Evolutionary conservation across 2,329 filamentous ascomycete species (phyloP).

Genomic region (Chaetomium olivaceum): DNA sequence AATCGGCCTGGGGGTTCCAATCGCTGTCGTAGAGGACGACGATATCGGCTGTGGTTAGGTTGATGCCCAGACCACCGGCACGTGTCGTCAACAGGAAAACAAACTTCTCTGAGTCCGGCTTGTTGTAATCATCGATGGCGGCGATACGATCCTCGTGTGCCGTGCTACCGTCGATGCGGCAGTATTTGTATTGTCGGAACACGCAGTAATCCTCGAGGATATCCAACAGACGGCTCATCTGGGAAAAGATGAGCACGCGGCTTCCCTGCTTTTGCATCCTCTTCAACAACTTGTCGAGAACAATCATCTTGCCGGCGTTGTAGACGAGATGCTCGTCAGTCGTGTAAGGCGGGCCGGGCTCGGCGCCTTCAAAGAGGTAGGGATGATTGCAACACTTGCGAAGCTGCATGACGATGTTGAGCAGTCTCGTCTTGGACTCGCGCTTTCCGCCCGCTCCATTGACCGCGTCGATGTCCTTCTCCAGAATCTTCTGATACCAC

Average conservation of each 20-base stretch:
- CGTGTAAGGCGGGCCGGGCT: constrained; percentile 95
- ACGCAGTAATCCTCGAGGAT: constrained; percentile 98
- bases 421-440: constrained; percentile 92
- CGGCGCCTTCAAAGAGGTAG: constrained; percentile 95
- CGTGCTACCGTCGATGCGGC: constrained; percentile 93
- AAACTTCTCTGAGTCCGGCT: constrained; percentile 91
- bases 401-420: constrained; percentile 99
- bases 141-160: constrained; percentile 97
- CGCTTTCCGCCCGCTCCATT: constrained; percentile 95
- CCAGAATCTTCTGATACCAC: constrained; percentile 98
- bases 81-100: constrained; percentile 93
- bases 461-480: constrained; percentile 98
- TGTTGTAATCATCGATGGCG: constrained; percentile 98
- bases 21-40: constrained; percentile 97
- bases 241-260: constrained; percentile 96
- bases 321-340: constrained; percentile 93
- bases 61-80: constrained; percentile 95
- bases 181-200: constrained; percentile 92
- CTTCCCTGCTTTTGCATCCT: constrained; percentile 85
- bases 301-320: constrained; percentile 96
- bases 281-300: constrained; percentile 86
- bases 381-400: constrained; percentile 99
- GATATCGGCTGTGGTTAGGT: constrained; percentile 91
- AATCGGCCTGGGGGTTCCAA: constrained; percentile 97
- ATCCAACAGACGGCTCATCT: constrained; percentile 96